phyloP scores from a whole-genome alignment of 345 rosid genomes.

The Limnanthes douglasii region DNA sequence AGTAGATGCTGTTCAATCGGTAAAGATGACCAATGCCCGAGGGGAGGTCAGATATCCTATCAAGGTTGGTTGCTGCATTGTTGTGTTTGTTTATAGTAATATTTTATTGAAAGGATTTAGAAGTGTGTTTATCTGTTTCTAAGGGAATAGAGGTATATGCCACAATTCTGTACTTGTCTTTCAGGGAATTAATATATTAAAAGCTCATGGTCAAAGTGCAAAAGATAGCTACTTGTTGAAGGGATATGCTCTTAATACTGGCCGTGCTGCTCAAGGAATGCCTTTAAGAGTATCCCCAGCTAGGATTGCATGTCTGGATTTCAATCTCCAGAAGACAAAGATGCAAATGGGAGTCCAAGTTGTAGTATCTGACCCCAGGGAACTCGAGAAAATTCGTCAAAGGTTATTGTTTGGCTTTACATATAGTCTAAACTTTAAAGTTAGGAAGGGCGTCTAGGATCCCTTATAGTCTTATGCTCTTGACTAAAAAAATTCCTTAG shows the following conservation, averaged over 20 bases:
- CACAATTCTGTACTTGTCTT: neutral
- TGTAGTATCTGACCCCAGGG: slow-evolving; percentile 86
- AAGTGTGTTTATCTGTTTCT: too few relatives aligned
- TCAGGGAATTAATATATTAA: slow-evolving; percentile 78
- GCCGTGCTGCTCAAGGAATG: slow-evolving; percentile 99
- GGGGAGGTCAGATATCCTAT: slow-evolving; percentile 90
- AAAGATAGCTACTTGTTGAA: slow-evolving; percentile 79
- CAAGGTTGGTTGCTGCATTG: slow-evolving; percentile 36
- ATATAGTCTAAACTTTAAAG: neutral
- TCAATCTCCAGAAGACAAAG: slow-evolving; percentile 92
- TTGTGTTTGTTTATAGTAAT: neutral
- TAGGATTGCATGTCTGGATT: slow-evolving; percentile 89
- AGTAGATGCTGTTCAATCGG: slow-evolving; percentile 75
- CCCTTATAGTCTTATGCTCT: slow-evolving; percentile 6
- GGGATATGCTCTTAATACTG: slow-evolving; percentile 89
- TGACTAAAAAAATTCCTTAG: neutral
- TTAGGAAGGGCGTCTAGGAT: too few relatives aligned
- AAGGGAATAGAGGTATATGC: neutral
- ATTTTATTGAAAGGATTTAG: too few relatives aligned
- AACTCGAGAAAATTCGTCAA: slow-evolving; percentile 92
- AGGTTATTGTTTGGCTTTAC: slow-evolving; percentile 27
- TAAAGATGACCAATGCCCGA: slow-evolving; percentile 78
- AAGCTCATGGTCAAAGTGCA: slow-evolving; percentile 95
- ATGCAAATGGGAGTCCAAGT: slow-evolving; percentile 97
- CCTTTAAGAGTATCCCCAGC: slow-evolving; percentile 83